Conservation (phyloP, 2,329 filamentous ascomycete genomes). For the Cladosporium phlei region DNA sequence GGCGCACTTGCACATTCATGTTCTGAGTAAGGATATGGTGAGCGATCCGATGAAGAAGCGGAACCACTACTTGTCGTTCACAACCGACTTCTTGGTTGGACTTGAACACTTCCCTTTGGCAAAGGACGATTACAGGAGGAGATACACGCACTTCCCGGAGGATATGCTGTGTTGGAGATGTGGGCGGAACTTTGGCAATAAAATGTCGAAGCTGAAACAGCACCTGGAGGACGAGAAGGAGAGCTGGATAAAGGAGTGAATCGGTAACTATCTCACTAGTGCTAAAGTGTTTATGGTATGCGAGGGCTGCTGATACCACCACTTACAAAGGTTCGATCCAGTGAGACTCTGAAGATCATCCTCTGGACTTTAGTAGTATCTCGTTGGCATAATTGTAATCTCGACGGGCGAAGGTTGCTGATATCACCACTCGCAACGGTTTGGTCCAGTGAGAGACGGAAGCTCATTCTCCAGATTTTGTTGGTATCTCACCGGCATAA, state of each 20-base stretch:
- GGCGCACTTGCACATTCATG: slow-evolving; percentile 86
- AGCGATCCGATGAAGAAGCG: slow-evolving; percentile 68
- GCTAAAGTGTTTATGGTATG: too few species aligned
- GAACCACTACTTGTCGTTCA: slow-evolving; percentile 92
- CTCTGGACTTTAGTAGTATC: too few species aligned
- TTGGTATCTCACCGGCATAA: too few species aligned
- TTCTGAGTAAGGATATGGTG: slow-evolving; percentile 74
- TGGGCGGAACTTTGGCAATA: slow-evolving; percentile 65
- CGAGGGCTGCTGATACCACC: too few species aligned
- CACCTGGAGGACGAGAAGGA: slow-evolving; percentile 74
- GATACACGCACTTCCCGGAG: slow-evolving; percentile 52
- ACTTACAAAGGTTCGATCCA: too few species aligned
- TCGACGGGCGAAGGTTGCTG: too few species aligned
- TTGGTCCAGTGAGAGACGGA: too few species aligned
- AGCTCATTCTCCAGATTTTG: too few species aligned
- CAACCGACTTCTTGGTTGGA: slow-evolving; percentile 74
- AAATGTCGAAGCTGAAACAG: slow-evolving; percentile 67
- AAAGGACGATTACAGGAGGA: slow-evolving; percentile 58
- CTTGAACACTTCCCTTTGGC: slow-evolving; percentile 75
- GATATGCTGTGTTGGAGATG: slow-evolving; percentile 85
- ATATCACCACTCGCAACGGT: too few species aligned
- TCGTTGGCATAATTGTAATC: too few species aligned
- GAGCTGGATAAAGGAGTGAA: slow-evolving; percentile 63
- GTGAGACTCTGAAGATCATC: too few species aligned
- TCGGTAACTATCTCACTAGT: too few species aligned